Conservation (phyloP, 345 rosid genomes). For the Firmiana major region DNA sequence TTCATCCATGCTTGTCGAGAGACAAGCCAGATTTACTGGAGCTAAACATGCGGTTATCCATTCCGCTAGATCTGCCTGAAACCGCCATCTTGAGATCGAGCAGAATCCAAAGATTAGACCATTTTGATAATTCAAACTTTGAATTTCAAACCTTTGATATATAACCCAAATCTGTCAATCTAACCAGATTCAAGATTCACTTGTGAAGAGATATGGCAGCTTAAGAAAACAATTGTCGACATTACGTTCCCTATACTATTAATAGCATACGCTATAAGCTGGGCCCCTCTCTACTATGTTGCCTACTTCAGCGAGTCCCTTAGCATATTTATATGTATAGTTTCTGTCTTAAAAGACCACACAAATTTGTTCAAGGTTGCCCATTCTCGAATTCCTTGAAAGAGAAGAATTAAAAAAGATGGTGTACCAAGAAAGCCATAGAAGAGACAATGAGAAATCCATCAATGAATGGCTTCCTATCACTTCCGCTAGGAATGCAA, state of each 20-base stretch:
- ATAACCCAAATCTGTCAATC: not conserved
- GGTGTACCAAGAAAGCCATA: too few species aligned
- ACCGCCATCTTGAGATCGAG: too few species aligned
- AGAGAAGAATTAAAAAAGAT: not conserved
- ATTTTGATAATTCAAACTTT: not conserved
- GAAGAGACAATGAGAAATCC: slow-evolving; percentile 25
- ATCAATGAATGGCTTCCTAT: slow-evolving; percentile 75
- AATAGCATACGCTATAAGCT: not conserved
- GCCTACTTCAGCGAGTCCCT: not conserved
- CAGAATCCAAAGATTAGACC: not conserved
- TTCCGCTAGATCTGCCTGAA: not conserved
- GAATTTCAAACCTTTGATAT: not conserved
- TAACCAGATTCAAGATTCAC: not conserved
- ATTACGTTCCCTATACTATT: not conserved
- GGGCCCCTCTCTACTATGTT: not conserved
- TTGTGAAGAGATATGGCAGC: slow-evolving; percentile 1
- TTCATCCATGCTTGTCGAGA: not conserved
- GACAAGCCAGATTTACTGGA: not conserved
- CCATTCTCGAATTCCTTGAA: not conserved
- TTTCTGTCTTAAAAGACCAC: not conserved
- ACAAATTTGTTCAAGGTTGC: not conserved
- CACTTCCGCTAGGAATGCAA: slow-evolving; percentile 62
- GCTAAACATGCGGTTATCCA: not conserved
- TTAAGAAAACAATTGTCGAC: not conserved
- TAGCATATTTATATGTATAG: not conserved